Percentiles rank a stretch among this genome's conserved stretches.
Conservation (phyloP, 2,329 filamentous ascomycete species). For the Chaetomium strumarium region DNA sequence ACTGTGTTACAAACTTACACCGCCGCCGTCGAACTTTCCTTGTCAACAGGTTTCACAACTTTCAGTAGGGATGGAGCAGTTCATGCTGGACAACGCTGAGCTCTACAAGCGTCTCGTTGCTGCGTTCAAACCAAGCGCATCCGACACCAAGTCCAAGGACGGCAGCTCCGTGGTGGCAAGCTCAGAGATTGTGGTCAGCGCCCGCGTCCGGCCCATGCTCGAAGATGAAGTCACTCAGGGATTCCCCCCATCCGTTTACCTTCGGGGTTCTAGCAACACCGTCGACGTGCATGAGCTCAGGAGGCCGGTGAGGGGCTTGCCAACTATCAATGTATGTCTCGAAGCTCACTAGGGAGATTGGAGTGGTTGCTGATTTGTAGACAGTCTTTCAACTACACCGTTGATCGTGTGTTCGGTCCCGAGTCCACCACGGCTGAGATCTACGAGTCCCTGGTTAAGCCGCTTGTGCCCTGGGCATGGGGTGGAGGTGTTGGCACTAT, state of each 20-base stretch:
- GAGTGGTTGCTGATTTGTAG: not conserved
- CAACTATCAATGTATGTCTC: constrained; percentile 28
- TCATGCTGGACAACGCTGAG: constrained; percentile 28
- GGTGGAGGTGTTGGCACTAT: constrained; percentile 43
- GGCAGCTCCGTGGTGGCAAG: constrained; percentile 5
- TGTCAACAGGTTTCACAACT: too few species aligned
- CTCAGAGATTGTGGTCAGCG: constrained; percentile 32
- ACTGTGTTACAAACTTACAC: too few species aligned
- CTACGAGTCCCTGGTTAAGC: constrained; percentile 36
- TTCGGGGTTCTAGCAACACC: constrained; percentile 21
- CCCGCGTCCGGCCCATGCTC: constrained; percentile 34
- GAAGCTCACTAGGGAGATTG: not conserved
- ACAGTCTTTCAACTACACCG: constrained; percentile 32
- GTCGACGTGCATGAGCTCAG: constrained; percentile 36
- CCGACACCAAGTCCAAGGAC: not conserved
- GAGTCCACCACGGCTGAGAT: constrained; percentile 34
- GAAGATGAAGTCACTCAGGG: constrained; percentile 30
- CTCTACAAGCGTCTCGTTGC: constrained; percentile 28
- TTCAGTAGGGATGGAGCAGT: constrained; percentile 29
- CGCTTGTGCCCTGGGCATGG: constrained; percentile 41
- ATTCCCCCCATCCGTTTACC: constrained; percentile 26
- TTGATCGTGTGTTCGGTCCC: constrained; percentile 34
- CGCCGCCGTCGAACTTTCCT: not conserved
- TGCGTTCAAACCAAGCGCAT: constrained; percentile 24
- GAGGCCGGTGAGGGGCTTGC: constrained; percentile 28